phyloP scores from a whole-genome alignment of 169 alveolate genomes.

The Plasmodium berghei region DNA sequence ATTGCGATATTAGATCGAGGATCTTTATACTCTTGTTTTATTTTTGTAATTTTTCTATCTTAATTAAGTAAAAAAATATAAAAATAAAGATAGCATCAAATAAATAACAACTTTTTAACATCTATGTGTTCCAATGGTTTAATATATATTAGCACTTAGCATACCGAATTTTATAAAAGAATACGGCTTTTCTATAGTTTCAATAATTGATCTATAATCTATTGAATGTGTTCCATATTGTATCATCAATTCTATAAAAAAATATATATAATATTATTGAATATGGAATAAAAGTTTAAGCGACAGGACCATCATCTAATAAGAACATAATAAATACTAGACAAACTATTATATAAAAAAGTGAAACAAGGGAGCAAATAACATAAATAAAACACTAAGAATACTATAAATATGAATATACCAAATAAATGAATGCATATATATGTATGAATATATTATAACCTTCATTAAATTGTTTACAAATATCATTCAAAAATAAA shows the following conservation, averaged over 20 bases:
- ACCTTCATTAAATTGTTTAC: constrained; percentile 82
- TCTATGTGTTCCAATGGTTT: background rate
- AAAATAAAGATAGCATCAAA: background rate
- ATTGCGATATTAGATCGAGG: constrained; percentile 84
- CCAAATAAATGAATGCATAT: background rate
- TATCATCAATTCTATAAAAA: constrained; percentile 64
- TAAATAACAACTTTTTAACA: background rate
- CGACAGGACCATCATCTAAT: background rate
- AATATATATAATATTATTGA: background rate
- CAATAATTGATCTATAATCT: constrained; percentile 76
- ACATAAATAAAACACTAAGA: background rate
- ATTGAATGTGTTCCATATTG: constrained; percentile 79
- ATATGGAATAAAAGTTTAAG: background rate
- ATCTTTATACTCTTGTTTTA: constrained; percentile 82
- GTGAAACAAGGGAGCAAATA: background rate
- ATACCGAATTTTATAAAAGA: constrained; percentile 84
- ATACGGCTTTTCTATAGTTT: constrained; percentile 83
- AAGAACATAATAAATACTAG: too few relatives aligned
- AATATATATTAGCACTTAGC: background rate
- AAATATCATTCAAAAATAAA: constrained; percentile 82
- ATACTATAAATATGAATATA: background rate
- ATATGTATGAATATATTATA: background rate
- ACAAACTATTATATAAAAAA: background rate
- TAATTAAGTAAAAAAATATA: constrained; percentile 2
- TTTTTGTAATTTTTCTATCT: constrained; percentile 85